Evolutionary conservation across 2,329 filamentous ascomycete genomes (phyloP), one percentile per base, ranked within the genome.

Genomic region (Dissoconium aciculare): DNA sequence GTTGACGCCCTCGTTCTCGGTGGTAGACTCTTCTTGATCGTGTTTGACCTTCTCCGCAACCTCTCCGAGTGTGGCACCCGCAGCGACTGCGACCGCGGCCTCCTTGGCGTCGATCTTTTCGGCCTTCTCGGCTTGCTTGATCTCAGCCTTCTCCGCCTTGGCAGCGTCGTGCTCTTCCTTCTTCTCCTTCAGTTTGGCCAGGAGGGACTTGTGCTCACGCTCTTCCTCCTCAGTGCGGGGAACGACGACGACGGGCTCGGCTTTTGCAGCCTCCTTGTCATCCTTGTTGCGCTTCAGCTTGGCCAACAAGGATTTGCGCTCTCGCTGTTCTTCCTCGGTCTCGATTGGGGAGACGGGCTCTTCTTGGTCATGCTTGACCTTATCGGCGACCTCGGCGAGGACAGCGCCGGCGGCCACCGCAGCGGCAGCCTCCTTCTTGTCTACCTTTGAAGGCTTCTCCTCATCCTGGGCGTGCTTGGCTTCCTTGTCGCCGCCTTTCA

Each of bases 381-480:
- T 34, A 12, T 28, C 28, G n/a, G 34, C 39, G 14, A 29, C 28
- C 16, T 36, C 36, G 19, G 15, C 36, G 16, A 26, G 32, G 14
- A 33, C 32, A 12, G 35, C 34, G 25, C 30, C 42, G 15, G 26
- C 42, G 21, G 33, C 38, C n/a, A 35, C 38, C 4, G 35, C 36
- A 5, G 32, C 28, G 19, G 29, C 33, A 21, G 21, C 19, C 8
- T 23, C 19, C n/a, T 23, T 23, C 8, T 8, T n/a, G 8, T 23
- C 19, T 8, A 8, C 8, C 19, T 23, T 23, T 23, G 19, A 23
- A 8, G 19, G n/a, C 8, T n/a, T 8, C 19, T 23, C n/a, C 8
- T 23, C 19, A 23, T 23, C n/a, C n/a, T n/a, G n/a, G n/a, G n/a
- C n/a, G n/a, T n/a, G n/a, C n/a, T 8, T 8, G 8, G 19, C 8